Percentiles rank a stretch among this genome's conserved stretches.
Evolutionary conservation across 306 rosid species (phyloP).

Genomic region (Spatholobus suberectus): DNA sequence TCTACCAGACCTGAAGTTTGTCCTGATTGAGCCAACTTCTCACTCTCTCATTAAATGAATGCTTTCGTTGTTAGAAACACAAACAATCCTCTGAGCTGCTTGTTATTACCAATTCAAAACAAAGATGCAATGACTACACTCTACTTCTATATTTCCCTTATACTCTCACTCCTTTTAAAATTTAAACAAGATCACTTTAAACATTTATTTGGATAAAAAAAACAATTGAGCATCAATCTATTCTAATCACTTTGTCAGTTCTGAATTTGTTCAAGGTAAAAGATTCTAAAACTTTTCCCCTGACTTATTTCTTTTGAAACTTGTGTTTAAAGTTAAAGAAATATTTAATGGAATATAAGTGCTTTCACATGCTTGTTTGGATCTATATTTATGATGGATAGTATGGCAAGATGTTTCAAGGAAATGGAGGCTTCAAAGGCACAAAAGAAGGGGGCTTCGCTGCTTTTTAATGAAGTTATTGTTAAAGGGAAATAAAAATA

Average conservation of each 20-base stretch:
- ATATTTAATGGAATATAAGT: constrained; percentile 19
- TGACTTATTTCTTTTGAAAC: neutral
- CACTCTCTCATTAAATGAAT: neutral
- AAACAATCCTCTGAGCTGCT: neutral
- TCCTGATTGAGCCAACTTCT: constrained; percentile 19
- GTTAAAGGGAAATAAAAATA: constrained; percentile 5
- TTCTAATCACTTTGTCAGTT: constrained; percentile 27
- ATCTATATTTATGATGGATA: constrained; percentile 26
- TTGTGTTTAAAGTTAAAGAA: constrained; percentile 36
- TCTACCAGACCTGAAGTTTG: neutral
- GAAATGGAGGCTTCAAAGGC: constrained; percentile 35
- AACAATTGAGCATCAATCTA: constrained; percentile 17
- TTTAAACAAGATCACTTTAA: neutral
- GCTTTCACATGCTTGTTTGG: constrained; percentile 9
- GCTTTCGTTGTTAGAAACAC: constrained; percentile 4
- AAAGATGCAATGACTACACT: constrained; percentile 1
- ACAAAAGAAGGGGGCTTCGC: constrained; percentile 16
- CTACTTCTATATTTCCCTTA: constrained; percentile 12
- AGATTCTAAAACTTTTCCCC: constrained; percentile 22
- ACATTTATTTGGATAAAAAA: neutral
- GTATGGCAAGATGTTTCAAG: constrained; percentile 26
- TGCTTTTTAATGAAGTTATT: constrained; percentile 21
- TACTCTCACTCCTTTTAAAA: constrained; percentile 24
- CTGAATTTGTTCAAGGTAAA: constrained; percentile 17
- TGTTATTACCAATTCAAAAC: constrained; percentile 24